A percentile compares a stretch with the other conserved stretches of the same genome.
phyloP scores from a whole-genome alignment of 768 basidiomycete species.

The Boletales sp. region DNA sequence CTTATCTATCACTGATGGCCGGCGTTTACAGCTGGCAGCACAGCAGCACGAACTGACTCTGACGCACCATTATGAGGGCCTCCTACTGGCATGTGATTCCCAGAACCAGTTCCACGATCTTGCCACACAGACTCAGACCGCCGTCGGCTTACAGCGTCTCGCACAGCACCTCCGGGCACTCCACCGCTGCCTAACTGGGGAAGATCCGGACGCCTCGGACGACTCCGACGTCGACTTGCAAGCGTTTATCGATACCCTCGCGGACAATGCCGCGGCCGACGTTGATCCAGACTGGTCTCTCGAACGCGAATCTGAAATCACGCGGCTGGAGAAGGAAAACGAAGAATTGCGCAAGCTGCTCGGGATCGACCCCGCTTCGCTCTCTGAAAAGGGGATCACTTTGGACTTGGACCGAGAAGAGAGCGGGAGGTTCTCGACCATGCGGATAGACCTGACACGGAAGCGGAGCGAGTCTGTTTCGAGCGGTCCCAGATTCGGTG shows the following conservation, averaged over 20 bases:
- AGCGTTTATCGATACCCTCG: constrained; percentile 41
- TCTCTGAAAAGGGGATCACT: constrained; percentile 50
- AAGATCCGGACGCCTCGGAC: constrained; percentile 37
- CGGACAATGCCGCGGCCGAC: constrained; percentile 22
- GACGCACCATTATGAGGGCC: constrained; percentile 84
- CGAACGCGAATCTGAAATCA: constrained; percentile 85
- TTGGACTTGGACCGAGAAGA: constrained; percentile 47
- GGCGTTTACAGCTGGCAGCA: constrained; percentile 79
- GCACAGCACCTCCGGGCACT: constrained; percentile 68
- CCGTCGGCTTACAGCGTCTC: constrained; percentile 69
- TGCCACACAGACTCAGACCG: constrained; percentile 53
- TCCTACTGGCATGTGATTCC: constrained; percentile 65
- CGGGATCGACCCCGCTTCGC: constrained; percentile 61
- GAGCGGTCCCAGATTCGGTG: constrained; percentile 18
- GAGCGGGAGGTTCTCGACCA: constrained; percentile 32
- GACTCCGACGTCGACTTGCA: constrained; percentile 40
- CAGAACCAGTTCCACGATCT: constrained; percentile 55
- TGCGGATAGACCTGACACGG: constrained; percentile 20
- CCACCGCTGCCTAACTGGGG: constrained; percentile 65
- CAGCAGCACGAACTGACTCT: constrained; percentile 87
- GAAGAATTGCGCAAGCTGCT: constrained; percentile 69
- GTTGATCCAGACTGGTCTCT: constrained; percentile 70
- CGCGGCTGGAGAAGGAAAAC: constrained; percentile 81
- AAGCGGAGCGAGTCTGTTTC: constrained; percentile 27
- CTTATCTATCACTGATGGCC: constrained; percentile 6